Evolutionary conservation across 2,329 filamentous ascomycete species (phyloP).

Genomic region (Fusarium paranaense): DNA sequence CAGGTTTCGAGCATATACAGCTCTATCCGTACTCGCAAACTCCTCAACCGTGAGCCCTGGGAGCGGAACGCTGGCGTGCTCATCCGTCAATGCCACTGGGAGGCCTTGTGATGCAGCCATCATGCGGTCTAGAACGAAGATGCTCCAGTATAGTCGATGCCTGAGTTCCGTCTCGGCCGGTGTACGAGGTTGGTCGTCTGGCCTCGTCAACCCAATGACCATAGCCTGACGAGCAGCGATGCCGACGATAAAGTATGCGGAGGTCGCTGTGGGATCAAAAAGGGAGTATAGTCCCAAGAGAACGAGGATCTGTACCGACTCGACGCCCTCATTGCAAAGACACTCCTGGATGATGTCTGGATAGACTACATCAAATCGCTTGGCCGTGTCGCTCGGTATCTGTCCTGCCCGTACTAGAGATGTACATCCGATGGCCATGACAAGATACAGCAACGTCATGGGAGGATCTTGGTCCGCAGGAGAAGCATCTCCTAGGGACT

Average conservation of each 20-base stretch:
- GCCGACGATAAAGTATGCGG: slow-evolving; percentile 55
- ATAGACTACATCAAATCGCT: slow-evolving; percentile 53
- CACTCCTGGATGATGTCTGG: slow-evolving; percentile 56
- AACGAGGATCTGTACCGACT: slow-evolving; percentile 56
- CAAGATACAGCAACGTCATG: slow-evolving; percentile 53
- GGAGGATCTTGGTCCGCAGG: slow-evolving; percentile 41
- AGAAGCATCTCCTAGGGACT: slow-evolving; percentile 46
- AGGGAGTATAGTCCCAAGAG: slow-evolving; percentile 57
- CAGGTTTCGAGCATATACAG: slow-evolving; percentile 53
- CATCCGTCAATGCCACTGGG: slow-evolving; percentile 53
- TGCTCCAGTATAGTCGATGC: slow-evolving; percentile 58
- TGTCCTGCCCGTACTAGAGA: slow-evolving; percentile 57
- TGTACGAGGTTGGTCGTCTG: slow-evolving; percentile 42
- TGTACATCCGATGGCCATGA: slow-evolving; percentile 60
- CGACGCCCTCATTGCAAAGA: slow-evolving; percentile 49
- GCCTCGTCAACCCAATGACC: slow-evolving; percentile 51
- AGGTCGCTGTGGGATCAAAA: slow-evolving; percentile 55
- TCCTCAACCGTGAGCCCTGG: slow-evolving; percentile 59
- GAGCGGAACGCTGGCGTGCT: slow-evolving; percentile 54
- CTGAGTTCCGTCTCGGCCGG: slow-evolving; percentile 48
- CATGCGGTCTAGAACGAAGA: slow-evolving; percentile 60
- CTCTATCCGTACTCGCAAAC: slow-evolving; percentile 54
- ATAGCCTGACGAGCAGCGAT: slow-evolving; percentile 55
- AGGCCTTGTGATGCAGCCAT: slow-evolving; percentile 56
- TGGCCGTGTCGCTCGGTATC: slow-evolving; percentile 48